phyloP scores from a whole-genome alignment of 441 rosid species.

The Bruguiera hainesii region DNA sequence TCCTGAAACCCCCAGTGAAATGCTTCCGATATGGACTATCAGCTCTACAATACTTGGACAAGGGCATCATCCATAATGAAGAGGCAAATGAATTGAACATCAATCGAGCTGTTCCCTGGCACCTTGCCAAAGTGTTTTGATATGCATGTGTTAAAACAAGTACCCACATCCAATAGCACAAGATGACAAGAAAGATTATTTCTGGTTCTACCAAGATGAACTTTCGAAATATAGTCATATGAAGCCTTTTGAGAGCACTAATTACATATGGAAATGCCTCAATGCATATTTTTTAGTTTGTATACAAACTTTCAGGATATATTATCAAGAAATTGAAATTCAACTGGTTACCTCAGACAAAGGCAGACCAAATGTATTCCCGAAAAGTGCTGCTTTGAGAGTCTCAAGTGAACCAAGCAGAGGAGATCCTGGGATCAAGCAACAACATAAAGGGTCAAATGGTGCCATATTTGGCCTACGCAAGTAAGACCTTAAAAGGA shows the following conservation, averaged over 20 bases:
- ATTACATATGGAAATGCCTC: background rate
- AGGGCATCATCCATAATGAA: conserved; percentile 88
- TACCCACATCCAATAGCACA: conserved; percentile 14
- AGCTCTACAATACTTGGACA: conserved; percentile 79
- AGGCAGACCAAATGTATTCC: conserved; percentile 90
- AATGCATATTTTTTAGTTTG: too few relatives aligned
- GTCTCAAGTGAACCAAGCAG: conserved; percentile 92
- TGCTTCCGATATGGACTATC: conserved; percentile 68
- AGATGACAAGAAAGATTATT: conserved; percentile 12
- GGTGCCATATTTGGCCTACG: conserved; percentile 14
- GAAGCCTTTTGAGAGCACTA: background rate
- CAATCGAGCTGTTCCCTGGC: conserved; percentile 95
- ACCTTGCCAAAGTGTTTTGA: conserved; percentile 55
- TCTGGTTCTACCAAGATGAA: conserved; percentile 6
- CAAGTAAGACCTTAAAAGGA: conserved; percentile 13
- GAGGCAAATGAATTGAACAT: conserved; percentile 88
- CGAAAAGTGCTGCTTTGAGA: conserved; percentile 75
- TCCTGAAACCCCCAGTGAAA: conserved; percentile 57
- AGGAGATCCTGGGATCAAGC: conserved; percentile 70
- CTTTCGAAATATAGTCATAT: conserved; percentile 2
- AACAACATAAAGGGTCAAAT: conserved; percentile 21
- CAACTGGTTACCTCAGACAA: conserved; percentile 77
- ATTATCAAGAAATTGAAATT: conserved; percentile 13
- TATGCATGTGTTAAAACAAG: conserved; percentile 38
- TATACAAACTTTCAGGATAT: too few relatives aligned